phyloP scores from a whole-genome alignment of 768 basidiomycete genomes.

The Pisolithus marmoratus region DNA sequence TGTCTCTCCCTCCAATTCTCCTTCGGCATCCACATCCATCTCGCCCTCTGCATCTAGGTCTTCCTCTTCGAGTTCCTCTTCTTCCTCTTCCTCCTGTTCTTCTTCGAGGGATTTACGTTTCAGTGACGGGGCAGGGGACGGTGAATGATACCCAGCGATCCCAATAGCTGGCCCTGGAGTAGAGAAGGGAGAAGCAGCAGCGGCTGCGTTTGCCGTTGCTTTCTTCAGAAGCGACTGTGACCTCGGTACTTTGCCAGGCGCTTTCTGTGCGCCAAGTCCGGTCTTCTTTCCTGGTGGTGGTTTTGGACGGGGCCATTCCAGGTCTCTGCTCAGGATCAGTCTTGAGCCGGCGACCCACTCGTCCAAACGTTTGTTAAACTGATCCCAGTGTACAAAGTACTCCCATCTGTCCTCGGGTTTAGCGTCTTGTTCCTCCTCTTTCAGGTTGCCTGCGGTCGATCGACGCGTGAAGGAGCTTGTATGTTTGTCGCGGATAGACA shows the following conservation, averaged over 20 bases:
- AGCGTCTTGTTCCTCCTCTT: constrained; percentile 43
- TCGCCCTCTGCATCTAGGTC: constrained; percentile 44
- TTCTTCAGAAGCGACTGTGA: constrained; percentile 57
- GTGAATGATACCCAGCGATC: constrained; percentile 37
- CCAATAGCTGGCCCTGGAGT: constrained; percentile 32
- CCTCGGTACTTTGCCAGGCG: constrained; percentile 60
- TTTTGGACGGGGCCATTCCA: constrained; percentile 96
- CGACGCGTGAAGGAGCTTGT: constrained; percentile 51
- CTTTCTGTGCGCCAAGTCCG: constrained; percentile 40
- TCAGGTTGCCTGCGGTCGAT: constrained; percentile 33
- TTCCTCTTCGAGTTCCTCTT: constrained; percentile 44
- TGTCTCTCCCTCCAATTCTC: constrained; percentile 53
- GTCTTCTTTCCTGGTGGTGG: constrained; percentile 52
- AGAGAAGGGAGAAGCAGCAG: constrained; percentile 56
- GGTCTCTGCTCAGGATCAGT: constrained; percentile 74
- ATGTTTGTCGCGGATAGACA: constrained; percentile 89
- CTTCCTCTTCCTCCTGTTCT: constrained; percentile 50
- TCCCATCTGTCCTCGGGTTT: constrained; percentile 78
- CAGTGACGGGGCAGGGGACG: constrained; percentile 53
- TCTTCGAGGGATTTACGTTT: constrained; percentile 69
- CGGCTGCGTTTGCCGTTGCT: constrained; percentile 63
- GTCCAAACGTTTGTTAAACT: constrained; percentile 98
- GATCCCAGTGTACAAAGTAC: constrained; percentile 98
- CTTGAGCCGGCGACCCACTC: constrained; percentile 93
- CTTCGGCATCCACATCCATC: constrained; percentile 54